Percentiles rank a stretch among this genome's conserved stretches.
These are phyloP conservation scores for Akanthomyces muscarius DNA, from an alignment of 2,329 filamentous ascomycete genomes.

Conservation along the genomic window DNA sequence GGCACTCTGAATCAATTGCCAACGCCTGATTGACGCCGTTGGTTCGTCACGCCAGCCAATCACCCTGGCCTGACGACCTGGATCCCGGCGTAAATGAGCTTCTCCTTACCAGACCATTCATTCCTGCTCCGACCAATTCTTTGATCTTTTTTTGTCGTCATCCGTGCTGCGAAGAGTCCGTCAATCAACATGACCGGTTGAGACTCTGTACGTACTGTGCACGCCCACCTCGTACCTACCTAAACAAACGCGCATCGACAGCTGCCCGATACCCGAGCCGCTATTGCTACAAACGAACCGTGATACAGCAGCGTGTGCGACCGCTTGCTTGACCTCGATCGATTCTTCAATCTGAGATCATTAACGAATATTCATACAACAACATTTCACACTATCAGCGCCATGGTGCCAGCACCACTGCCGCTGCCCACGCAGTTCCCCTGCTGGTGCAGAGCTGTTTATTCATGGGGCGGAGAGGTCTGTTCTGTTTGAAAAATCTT, in stretches of 20 bases:
- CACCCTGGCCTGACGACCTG: neutral
- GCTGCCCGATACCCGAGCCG: neutral
- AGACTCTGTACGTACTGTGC: neutral
- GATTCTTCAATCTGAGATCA: neutral
- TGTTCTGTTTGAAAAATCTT: constrained; percentile 16
- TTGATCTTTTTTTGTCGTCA: neutral
- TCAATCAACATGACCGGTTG: constrained; percentile 16
- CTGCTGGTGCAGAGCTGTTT: constrained; percentile 87
- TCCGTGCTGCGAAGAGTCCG: neutral
- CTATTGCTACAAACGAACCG: constrained; percentile 3
- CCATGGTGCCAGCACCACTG: constrained; percentile 53
- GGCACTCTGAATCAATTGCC: constrained; percentile 11
- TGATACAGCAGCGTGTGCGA: neutral
- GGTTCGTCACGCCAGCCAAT: constrained; percentile 10
- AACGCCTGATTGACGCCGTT: constrained; percentile 10
- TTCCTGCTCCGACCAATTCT: constrained; percentile 8
- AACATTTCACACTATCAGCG: constrained; percentile 19
- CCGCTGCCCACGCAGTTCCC: constrained; percentile 74
- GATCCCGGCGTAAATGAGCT: constrained; percentile 8
- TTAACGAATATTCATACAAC: neutral
- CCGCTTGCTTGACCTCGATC: constrained; percentile 1
- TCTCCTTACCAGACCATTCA: neutral
- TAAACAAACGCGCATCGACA: constrained; percentile 7
- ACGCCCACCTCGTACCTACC: neutral
- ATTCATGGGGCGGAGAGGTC: constrained; percentile 89